Evolutionary conservation across 2,329 filamentous ascomycete species (phyloP).

Genomic region (Alternaria sp.): DNA sequence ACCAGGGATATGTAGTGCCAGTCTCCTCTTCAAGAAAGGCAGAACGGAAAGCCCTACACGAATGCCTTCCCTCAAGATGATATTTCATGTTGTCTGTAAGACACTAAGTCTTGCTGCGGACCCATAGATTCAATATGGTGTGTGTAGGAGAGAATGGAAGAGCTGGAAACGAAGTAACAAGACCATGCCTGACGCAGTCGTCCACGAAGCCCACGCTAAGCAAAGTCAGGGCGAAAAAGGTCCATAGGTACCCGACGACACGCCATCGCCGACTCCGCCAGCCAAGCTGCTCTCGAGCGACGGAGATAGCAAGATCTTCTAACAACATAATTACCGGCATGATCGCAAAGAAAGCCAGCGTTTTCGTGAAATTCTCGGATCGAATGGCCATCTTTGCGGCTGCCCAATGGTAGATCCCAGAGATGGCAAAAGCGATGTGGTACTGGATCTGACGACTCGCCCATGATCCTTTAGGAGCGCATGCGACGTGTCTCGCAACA

Average conservation of each 20-base stretch:
- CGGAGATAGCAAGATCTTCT: not conserved
- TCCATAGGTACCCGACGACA: not conserved
- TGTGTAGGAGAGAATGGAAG: not conserved
- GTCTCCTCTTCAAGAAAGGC: not conserved
- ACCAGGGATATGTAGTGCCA: not conserved
- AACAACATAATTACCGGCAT: not conserved
- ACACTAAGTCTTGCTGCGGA: not conserved
- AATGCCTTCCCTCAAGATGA: not conserved
- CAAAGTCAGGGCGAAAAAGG: slow-evolving; percentile 32
- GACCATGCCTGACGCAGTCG: not conserved
- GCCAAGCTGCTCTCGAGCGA: not conserved
- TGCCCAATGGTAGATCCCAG: not conserved
- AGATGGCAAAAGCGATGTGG: slow-evolving; percentile 1
- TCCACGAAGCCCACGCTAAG: slow-evolving; percentile 9
- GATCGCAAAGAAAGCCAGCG: not conserved
- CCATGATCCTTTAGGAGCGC: not conserved
- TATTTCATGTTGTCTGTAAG: not conserved
- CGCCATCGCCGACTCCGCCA: not conserved
- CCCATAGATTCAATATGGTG: not conserved
- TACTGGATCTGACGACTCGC: slow-evolving; percentile 3
- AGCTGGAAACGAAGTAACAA: not conserved
- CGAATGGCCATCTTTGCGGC: not conserved
- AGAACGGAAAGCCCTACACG: not conserved
- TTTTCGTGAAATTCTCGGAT: not conserved
- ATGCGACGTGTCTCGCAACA: not conserved